Conservation (phyloP, 257 asterid species). For the Osmanthus fragrans region DNA sequence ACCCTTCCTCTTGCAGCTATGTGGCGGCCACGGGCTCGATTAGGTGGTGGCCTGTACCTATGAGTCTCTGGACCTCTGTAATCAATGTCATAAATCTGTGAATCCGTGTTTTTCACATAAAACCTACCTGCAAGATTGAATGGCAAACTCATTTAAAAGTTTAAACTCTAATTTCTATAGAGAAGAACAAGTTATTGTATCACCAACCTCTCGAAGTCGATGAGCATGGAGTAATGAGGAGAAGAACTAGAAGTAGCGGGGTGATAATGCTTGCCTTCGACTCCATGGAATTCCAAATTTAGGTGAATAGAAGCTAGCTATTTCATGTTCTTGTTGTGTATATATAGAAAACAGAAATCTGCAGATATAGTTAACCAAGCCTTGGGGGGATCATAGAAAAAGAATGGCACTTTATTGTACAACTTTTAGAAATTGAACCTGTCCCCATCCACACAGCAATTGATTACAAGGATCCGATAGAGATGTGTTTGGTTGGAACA, state of each 20-base stretch:
- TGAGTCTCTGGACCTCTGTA: slow-evolving; percentile 67
- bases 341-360: background rate
- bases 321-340: background rate
- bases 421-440: slow-evolving; percentile 36
- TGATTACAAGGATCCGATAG: slow-evolving; percentile 47
- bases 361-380: background rate
- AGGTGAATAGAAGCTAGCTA: background rate
- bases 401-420: slow-evolving; percentile 2
- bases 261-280: slow-evolving; percentile 23
- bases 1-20: background rate
- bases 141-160: background rate
- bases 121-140: slow-evolving; percentile 28
- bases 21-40: slow-evolving; percentile 30
- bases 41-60: slow-evolving; percentile 48
- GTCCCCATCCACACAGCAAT: slow-evolving; percentile 66
- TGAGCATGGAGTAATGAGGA: slow-evolving; percentile 35
- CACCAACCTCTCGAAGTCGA: slow-evolving; percentile 10
- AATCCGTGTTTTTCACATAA: slow-evolving; percentile 34
- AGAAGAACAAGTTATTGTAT: too few species aligned
- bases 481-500: slow-evolving; percentile 53
- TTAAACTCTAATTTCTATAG: too few species aligned
- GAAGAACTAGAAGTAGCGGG: slow-evolving; percentile 29
- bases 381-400: slow-evolving; percentile 5
- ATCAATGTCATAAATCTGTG: slow-evolving; percentile 50
- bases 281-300: slow-evolving; percentile 31